Base-by-base conservation (phyloP, 2,329 filamentous ascomycete species). In the Thelonectria rubi region DNA sequence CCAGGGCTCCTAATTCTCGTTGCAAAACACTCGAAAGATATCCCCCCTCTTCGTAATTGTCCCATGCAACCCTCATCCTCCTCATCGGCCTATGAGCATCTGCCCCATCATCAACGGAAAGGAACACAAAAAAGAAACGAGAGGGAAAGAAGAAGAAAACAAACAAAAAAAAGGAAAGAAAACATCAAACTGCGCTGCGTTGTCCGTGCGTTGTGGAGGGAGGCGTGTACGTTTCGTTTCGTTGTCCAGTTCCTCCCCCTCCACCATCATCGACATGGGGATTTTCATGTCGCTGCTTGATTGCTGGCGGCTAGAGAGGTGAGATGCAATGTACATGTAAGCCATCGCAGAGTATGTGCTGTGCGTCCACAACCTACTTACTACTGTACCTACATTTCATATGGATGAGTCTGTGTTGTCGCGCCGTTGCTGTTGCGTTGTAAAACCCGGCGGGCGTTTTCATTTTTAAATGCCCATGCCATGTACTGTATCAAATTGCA, bases 61-160 rank as follows among this genome's bases (percentile, higher is more conserved):
- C 46, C 30, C 42, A 34, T 34, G 32, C 56, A 55, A 66, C 53
- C 37, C 37, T 61, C 51, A 24, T 51, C 63, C 55, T 47, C 43
- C 62, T 15, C n/a, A 11, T 47, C 39, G n/a, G 10, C 78, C 78
- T 79, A 78, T 80, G 62, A 75, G 72, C 76, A 64, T 64, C 65
- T 79, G 78, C 78, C 78, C 78, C 77, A 79, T 80, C 43, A 47
- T 14, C 78, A 80, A 77, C 77, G 75, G 70, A 21, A 34, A 26
- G 12, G 39, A 21, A 26, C 15, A 47, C n/a, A 42, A 47, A 34
- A 26, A 63, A 59, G 49, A 58, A 64, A 40, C 30, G 18, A 26
- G 40, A 30, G 43, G 43, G 48, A 49, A 12, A 34, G 11, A 34
- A 34, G 9, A 3, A 34, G 11, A 34, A 18, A n/a, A 37, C 46